These are phyloP conservation scores for Paraphoma sp. DNA, from an alignment of 2,329 filamentous ascomycete species.

Conservation along the genomic window DNA sequence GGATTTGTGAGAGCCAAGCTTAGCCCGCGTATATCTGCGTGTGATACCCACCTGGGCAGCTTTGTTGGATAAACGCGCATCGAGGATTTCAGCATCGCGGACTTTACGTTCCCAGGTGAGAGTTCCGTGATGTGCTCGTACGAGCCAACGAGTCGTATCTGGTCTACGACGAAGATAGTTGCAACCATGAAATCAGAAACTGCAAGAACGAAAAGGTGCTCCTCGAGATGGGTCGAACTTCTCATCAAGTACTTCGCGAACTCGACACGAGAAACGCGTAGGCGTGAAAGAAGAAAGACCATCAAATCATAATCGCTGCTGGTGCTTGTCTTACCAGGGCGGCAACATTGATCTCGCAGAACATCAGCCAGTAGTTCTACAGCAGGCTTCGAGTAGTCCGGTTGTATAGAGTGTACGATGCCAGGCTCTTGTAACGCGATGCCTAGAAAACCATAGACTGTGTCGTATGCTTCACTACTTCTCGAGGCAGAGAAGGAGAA, in stretches of 20 bases:
- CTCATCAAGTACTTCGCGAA: constrained; percentile 4
- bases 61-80: too few species aligned
- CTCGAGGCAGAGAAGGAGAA: constrained; percentile 14
- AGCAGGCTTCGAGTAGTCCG: too few species aligned
- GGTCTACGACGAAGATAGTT: constrained; percentile 11
- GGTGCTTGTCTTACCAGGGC: too few species aligned
- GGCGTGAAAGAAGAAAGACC: too few species aligned
- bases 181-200: constrained; percentile 10
- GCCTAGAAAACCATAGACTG: constrained; percentile 17
- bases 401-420: neutral
- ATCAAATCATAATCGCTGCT: too few species aligned
- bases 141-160: constrained; percentile 8
- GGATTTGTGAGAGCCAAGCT: neutral
- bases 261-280: too few species aligned
- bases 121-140: constrained; percentile 13
- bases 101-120: constrained; percentile 1
- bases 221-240: constrained; percentile 4
- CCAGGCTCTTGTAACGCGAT: constrained; percentile 11
- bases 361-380: too few species aligned
- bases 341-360: too few species aligned
- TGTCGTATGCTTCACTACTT: constrained; percentile 16
- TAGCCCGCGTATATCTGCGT: neutral
- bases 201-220: constrained; percentile 12
- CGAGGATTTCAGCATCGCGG: too few species aligned
- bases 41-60: too few species aligned